These are phyloP conservation scores for Anthracocystis setariae DNA, from an alignment of 1,284 basidiomycete genomes.

Conservation along the genomic window DNA sequence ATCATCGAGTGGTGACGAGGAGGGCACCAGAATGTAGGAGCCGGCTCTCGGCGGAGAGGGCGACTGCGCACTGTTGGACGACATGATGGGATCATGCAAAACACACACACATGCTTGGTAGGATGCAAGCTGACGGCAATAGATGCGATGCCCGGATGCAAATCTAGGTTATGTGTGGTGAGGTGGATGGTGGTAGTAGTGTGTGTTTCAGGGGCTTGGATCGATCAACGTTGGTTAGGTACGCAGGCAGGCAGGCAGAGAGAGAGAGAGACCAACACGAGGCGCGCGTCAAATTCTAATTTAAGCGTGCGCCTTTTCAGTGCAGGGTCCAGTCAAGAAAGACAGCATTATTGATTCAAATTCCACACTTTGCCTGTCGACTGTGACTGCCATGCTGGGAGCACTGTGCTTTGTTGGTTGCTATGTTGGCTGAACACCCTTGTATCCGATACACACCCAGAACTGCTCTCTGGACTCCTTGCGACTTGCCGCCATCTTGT, in stretches of 20 bases:
- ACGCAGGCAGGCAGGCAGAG: too few species aligned
- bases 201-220: slow-evolving; percentile 7
- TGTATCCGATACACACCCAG: slow-evolving; percentile 58
- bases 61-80: slow-evolving; percentile 13
- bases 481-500: slow-evolving; percentile 60
- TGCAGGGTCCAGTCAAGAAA: slow-evolving; percentile 23
- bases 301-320: slow-evolving; percentile 4
- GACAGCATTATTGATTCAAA: neutral
- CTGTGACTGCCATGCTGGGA: too few species aligned
- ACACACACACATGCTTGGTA: neutral
- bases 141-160: neutral
- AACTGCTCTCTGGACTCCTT: slow-evolving; percentile 59
- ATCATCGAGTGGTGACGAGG: slow-evolving; percentile 15
- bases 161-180: neutral
- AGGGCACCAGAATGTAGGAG: slow-evolving; percentile 46
- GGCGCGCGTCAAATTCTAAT: neutral
- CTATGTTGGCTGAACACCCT: slow-evolving; percentile 9
- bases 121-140: neutral
- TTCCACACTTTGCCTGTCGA: too few species aligned
- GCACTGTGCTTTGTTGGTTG: neutral
- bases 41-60: slow-evolving; percentile 26
- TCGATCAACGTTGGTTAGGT: too few species aligned
- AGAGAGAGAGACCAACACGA: slow-evolving; percentile 21
- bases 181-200: neutral
- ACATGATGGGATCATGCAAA: slow-evolving; percentile 13